Conservation (phyloP, 1,139 yeast genomes). For the Taphrina flavorubra region DNA sequence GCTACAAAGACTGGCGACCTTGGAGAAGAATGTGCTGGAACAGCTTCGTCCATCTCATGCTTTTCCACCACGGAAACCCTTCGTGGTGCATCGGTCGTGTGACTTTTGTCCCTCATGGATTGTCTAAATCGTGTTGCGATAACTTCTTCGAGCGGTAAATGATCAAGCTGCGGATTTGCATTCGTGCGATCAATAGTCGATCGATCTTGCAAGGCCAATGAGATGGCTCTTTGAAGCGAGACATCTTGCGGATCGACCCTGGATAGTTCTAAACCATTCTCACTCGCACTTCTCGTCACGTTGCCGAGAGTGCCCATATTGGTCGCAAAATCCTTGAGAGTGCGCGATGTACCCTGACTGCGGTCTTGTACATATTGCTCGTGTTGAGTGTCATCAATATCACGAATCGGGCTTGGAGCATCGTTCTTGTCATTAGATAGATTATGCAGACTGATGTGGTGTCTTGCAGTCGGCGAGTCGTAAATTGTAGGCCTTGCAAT, state of each 20-base stretch:
- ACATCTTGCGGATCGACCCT: constrained; percentile 28
- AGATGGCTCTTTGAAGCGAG: constrained; percentile 30
- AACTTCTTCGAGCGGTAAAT: constrained; percentile 17
- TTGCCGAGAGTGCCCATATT: constrained; percentile 18
- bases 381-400: neutral
- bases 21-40: neutral
- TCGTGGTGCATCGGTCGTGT: neutral
- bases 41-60: neutral
- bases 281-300: constrained; percentile 11
- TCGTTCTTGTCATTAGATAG: neutral
- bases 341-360: neutral
- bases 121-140: constrained; percentile 14
- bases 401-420: neutral
- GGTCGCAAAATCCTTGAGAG: constrained; percentile 4
- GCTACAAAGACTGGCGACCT: neutral
- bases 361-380: neutral
- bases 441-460: neutral
- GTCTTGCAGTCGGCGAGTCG: constrained; percentile 9
- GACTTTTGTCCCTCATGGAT: constrained; percentile 4
- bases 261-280: constrained; percentile 18
- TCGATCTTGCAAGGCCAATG: constrained; percentile 12
- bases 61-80: neutral
- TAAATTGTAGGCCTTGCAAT: neutral
- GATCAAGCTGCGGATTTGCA: neutral
- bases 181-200: neutral